These are phyloP conservation scores for Lactuca saligna DNA, from an alignment of 129 eudicot species.

Conservation along the genomic window DNA sequence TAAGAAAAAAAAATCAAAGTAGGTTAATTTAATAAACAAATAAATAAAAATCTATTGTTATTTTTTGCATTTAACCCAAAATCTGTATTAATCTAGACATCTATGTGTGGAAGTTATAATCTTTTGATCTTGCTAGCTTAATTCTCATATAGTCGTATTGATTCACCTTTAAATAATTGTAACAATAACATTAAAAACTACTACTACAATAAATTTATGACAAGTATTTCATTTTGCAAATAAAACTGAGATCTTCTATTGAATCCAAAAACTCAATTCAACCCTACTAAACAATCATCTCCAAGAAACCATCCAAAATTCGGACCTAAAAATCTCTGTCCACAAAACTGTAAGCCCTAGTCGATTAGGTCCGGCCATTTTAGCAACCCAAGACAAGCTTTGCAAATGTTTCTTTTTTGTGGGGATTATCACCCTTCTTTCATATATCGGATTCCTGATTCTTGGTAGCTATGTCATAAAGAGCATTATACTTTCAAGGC, in stretches of 20 bases:
- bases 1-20: no score
- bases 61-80: no score
- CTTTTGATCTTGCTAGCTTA: neutral
- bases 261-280: conserved; percentile 12
- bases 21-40: no score
- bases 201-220: neutral
- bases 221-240: conserved; percentile 21
- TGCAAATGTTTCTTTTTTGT: conserved; percentile 45
- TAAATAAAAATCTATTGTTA: no score
- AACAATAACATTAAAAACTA: no score
- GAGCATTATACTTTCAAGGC: conserved; percentile 51
- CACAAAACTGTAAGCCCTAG: conserved; percentile 33
- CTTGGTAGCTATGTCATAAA: conserved; percentile 42
- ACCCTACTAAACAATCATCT: conserved; percentile 26
- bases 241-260: conserved; percentile 14
- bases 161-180: neutral
- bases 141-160: neutral
- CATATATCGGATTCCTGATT: conserved; percentile 57
- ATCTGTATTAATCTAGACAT: neutral
- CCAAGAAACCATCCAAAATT: conserved; percentile 16
- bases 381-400: conserved; percentile 55
- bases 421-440: conserved; percentile 58
- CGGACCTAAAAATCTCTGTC: conserved; percentile 23
- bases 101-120: neutral
- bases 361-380: conserved; percentile 52